phyloP scores from a whole-genome alignment of 768 basidiomycete species.

The Hericium alpestre region DNA sequence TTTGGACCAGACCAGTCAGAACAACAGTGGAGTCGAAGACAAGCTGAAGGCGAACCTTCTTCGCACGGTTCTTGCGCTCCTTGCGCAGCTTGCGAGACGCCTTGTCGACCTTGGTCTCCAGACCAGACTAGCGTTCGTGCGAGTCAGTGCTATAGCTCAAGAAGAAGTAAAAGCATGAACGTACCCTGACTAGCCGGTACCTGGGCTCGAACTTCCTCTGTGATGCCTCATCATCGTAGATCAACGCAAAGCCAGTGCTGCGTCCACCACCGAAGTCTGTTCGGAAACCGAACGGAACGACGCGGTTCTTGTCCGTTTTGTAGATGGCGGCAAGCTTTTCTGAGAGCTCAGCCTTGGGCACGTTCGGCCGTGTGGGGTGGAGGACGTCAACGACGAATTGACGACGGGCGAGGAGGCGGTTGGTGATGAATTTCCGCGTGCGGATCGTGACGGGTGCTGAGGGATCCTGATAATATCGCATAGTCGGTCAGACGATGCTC shows the following conservation, averaged over 20 bases:
- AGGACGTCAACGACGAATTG: constrained; percentile 94
- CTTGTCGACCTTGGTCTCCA: constrained; percentile 72
- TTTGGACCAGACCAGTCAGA: neutral
- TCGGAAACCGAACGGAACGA: constrained; percentile 89
- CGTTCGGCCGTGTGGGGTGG: constrained; percentile 91
- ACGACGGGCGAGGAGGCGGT: constrained; percentile 90
- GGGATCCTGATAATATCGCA: constrained; percentile 47
- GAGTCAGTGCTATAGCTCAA: neutral
- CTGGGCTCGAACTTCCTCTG: constrained; percentile 98
- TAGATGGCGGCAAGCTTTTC: constrained; percentile 89
- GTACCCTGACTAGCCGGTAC: constrained; percentile 86
- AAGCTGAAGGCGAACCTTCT: constrained; percentile 66
- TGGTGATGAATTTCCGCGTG: constrained; percentile 98
- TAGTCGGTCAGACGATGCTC: constrained; percentile 7
- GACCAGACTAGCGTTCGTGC: constrained; percentile 41
- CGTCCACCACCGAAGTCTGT: constrained; percentile 98
- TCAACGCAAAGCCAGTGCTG: constrained; percentile 93
- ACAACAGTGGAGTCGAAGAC: constrained; percentile 1
- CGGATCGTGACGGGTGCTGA: constrained; percentile 86
- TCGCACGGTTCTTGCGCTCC: constrained; percentile 98
- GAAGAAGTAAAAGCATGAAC: constrained; percentile 22
- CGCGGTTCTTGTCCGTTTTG: constrained; percentile 85
- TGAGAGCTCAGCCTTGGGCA: constrained; percentile 82
- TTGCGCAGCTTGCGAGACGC: constrained; percentile 96
- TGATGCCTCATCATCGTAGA: constrained; percentile 91